Evolutionary conservation across 495 filamentous ascomycete genomes (phyloP).

Genomic region (Hyaloscypha variabilis): DNA sequence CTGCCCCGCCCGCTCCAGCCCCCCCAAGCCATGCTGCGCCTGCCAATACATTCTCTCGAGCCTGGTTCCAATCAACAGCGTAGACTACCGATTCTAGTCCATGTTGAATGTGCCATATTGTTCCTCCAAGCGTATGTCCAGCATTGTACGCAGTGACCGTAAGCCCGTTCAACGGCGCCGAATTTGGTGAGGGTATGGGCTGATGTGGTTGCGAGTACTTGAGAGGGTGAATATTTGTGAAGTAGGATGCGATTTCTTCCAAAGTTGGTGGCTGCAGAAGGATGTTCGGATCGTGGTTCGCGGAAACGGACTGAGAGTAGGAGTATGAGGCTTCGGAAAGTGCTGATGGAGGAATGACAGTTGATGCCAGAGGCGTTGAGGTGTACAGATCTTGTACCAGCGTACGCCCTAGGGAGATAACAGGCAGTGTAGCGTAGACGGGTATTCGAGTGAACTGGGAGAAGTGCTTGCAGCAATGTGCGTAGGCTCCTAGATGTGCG

Average conservation of each 20-base stretch:
- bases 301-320: slow-evolving; percentile 51
- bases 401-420: slow-evolving; percentile 90
- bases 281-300: slow-evolving; percentile 50
- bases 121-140: slow-evolving; percentile 92
- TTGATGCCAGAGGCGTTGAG: slow-evolving; percentile 83
- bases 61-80: slow-evolving; percentile 97
- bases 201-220: slow-evolving; percentile 98
- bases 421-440: slow-evolving; percentile 92
- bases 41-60: slow-evolving; percentile 86
- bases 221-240: slow-evolving; percentile 86
- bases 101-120: slow-evolving; percentile 99
- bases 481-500: slow-evolving; percentile 88
- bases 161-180: slow-evolving; percentile 85
- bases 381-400: slow-evolving; percentile 91
- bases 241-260: slow-evolving; percentile 91
- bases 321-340: slow-evolving; percentile 67
- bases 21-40: slow-evolving; percentile 93
- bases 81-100: slow-evolving; percentile 97
- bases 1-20: slow-evolving; percentile 75
- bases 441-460: slow-evolving; percentile 90
- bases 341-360: slow-evolving; percentile 69
- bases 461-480: slow-evolving; percentile 95
- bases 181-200: slow-evolving; percentile 81
- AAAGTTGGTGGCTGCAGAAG: slow-evolving; percentile 78
- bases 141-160: slow-evolving; percentile 97